Percentiles rank a stretch among this genome's conserved stretches.
Conservation (phyloP, 1,284 basidiomycete genomes). For the Ustilago nuda region DNA sequence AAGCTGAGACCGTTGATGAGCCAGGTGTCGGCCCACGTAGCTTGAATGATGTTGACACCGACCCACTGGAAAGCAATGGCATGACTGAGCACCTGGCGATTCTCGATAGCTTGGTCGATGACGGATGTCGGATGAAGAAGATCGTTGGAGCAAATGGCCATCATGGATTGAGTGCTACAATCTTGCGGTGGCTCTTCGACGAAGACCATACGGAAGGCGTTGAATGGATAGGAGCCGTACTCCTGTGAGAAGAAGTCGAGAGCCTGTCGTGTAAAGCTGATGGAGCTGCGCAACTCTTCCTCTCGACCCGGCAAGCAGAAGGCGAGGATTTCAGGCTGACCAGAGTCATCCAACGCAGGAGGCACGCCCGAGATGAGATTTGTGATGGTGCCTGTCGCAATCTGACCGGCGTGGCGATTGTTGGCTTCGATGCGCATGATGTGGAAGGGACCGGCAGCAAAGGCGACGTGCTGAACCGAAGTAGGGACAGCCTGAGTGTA, state of each 20-base stretch:
- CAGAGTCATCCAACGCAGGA: slow-evolving; percentile 41
- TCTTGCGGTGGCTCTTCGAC: slow-evolving; percentile 80
- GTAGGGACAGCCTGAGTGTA: slow-evolving; percentile 89
- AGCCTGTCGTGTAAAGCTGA: slow-evolving; percentile 83
- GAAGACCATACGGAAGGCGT: slow-evolving; percentile 93
- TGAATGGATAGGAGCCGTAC: slow-evolving; percentile 94
- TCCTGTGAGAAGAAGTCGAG: slow-evolving; percentile 93
- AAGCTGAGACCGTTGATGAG: slow-evolving; percentile 91
- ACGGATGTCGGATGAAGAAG: slow-evolving; percentile 87
- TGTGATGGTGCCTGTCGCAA: slow-evolving; percentile 73
- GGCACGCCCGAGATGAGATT: slow-evolving; percentile 24
- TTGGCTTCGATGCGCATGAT: slow-evolving; percentile 44
- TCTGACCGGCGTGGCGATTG: slow-evolving; percentile 72
- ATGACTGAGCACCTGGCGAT: slow-evolving; percentile 85
- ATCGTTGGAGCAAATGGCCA: slow-evolving; percentile 84
- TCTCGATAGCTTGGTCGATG: slow-evolving; percentile 93
- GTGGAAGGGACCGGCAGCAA: slow-evolving; percentile 92
- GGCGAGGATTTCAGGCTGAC: slow-evolving; percentile 86
- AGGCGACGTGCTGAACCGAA: slow-evolving; percentile 93
- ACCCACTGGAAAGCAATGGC: slow-evolving; percentile 91
- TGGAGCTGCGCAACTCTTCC: slow-evolving; percentile 77
- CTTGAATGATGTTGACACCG: slow-evolving; percentile 94
- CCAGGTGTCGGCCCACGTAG: slow-evolving; percentile 95
- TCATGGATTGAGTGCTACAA: slow-evolving; percentile 84
- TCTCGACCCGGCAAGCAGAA: slow-evolving; percentile 89